Evolutionary conservation across 139 green algal species (phyloP).

Genomic region (Asterochloris erici): DNA sequence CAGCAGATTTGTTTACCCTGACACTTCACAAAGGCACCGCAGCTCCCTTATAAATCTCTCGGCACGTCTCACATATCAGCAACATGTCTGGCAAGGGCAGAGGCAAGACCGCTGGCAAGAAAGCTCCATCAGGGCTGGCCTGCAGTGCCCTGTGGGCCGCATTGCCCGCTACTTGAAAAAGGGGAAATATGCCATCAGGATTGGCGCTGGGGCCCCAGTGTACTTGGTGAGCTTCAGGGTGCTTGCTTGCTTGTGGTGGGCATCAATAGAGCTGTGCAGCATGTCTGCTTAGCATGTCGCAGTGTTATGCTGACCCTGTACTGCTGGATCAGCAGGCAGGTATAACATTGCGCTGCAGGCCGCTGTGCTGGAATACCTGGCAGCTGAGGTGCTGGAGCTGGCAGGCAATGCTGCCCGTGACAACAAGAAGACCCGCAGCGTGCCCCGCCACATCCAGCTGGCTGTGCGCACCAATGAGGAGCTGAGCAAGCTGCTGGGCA

Average conservation of each 20-base stretch:
- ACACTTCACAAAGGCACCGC: no score
- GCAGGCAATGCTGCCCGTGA: slow-evolving; percentile 70
- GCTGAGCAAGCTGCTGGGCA: slow-evolving; percentile 84
- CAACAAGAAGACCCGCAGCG: slow-evolving; percentile 84
- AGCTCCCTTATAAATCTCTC: background rate
- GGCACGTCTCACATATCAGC: background rate
- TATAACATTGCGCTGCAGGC: slow-evolving; percentile 74
- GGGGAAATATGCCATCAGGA: slow-evolving; percentile 74
- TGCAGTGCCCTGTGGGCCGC: slow-evolving; percentile 87
- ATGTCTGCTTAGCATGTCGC: no score
- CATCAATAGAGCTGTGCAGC: no score
- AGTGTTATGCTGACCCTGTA: background rate
- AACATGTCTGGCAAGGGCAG: slow-evolving; percentile 77
- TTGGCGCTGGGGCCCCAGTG: slow-evolving; percentile 68
- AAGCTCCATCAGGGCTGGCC: slow-evolving; percentile 84
- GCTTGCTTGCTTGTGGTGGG: background rate
- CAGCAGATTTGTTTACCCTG: no score
- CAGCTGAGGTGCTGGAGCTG: slow-evolving; percentile 77
- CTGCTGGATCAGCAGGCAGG: background rate
- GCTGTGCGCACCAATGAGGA: slow-evolving; percentile 94
- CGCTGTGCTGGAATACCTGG: slow-evolving; percentile 83
- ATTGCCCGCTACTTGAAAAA: slow-evolving; percentile 84
- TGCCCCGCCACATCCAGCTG: slow-evolving; percentile 88
- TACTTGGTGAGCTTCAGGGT: slow-evolving; percentile 53
- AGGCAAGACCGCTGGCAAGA: slow-evolving; percentile 67